These are phyloP conservation scores for Betula pendula DNA, from an alignment of 306 rosid genomes.

Conservation along the genomic window DNA sequence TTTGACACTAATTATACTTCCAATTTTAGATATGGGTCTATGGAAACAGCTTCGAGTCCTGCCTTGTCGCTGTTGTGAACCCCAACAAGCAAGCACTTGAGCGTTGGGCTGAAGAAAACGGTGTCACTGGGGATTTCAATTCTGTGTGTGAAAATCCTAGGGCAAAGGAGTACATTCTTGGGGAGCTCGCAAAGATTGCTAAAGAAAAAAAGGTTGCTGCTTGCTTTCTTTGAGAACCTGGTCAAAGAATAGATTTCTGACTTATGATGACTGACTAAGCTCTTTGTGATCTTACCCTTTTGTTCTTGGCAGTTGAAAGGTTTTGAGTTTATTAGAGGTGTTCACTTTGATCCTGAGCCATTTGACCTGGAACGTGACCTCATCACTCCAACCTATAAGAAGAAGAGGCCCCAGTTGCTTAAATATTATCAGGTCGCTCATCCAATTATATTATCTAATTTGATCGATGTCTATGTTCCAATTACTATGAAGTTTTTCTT, in stretches of 20 bases:
- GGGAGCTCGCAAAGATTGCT: slow-evolving; percentile 63
- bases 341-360: slow-evolving; percentile 82
- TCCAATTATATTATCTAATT: background rate
- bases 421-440: slow-evolving; percentile 76
- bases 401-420: slow-evolving; percentile 88
- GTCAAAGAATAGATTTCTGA: background rate
- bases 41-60: slow-evolving; percentile 94
- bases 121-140: slow-evolving; percentile 60
- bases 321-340: slow-evolving; percentile 70
- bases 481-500: background rate
- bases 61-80: slow-evolving; percentile 80
- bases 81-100: slow-evolving; percentile 68
- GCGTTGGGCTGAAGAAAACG: slow-evolving; percentile 80
- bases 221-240: slow-evolving; percentile 5
- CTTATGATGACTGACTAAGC: slow-evolving; percentile 34
- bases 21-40: slow-evolving; percentile 84
- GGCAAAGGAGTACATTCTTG: slow-evolving; percentile 64
- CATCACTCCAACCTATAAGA: slow-evolving; percentile 89
- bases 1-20: slow-evolving; percentile 11
- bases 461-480: background rate
- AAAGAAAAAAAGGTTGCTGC: slow-evolving; percentile 80
- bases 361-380: slow-evolving; percentile 97
- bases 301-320: slow-evolving; percentile 81
- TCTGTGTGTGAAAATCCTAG: slow-evolving; percentile 68
- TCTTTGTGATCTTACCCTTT: slow-evolving; percentile 17